A percentile compares a stretch with the other conserved stretches of the same genome.
These are phyloP conservation scores for Aspergillus neoniger DNA, from an alignment of 2,329 filamentous ascomycete genomes.

Conservation along the genomic window DNA sequence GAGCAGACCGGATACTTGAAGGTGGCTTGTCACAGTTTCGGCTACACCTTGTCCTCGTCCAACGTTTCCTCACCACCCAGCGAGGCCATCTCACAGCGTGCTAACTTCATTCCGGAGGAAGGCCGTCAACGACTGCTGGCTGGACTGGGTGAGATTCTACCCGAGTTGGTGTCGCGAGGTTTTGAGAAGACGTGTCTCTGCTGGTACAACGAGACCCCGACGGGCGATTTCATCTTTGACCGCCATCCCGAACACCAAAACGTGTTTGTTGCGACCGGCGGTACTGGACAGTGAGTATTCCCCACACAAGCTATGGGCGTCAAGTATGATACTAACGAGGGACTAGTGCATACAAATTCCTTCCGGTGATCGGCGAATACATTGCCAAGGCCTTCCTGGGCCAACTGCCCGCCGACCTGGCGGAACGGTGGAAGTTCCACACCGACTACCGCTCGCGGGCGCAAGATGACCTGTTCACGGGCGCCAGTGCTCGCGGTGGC, in stretches of 20 bases:
- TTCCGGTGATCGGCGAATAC: slow-evolving; percentile 60
- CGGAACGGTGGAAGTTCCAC: slow-evolving; percentile 58
- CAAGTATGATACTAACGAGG: background rate
- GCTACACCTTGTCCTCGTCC: slow-evolving; percentile 49
- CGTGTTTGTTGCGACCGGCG: slow-evolving; percentile 32
- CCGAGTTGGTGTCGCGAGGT: slow-evolving; percentile 57
- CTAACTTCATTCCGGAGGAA: slow-evolving; percentile 47
- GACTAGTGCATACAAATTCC: slow-evolving; percentile 63
- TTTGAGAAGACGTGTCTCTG: slow-evolving; percentile 64
- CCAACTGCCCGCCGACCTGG: slow-evolving; percentile 52
- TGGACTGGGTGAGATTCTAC: slow-evolving; percentile 61
- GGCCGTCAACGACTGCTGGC: slow-evolving; percentile 59
- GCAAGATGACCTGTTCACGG: slow-evolving; percentile 20
- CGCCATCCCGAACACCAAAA: slow-evolving; percentile 61
- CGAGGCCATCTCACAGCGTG: slow-evolving; percentile 23
- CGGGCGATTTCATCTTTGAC: slow-evolving; percentile 68
- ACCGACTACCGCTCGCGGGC: slow-evolving; percentile 23
- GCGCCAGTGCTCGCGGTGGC: slow-evolving; percentile 35
- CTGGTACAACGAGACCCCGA: slow-evolving; percentile 71
- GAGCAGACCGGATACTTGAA: slow-evolving; percentile 52
- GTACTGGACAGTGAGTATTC: slow-evolving; percentile 33
- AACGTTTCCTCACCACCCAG: slow-evolving; percentile 25
- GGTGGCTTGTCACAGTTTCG: slow-evolving; percentile 66
- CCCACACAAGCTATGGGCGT: accelerated
- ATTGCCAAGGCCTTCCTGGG: slow-evolving; percentile 58